Conservation (phyloP, 139 green algal genomes). For the Picochlorum sp. region DNA sequence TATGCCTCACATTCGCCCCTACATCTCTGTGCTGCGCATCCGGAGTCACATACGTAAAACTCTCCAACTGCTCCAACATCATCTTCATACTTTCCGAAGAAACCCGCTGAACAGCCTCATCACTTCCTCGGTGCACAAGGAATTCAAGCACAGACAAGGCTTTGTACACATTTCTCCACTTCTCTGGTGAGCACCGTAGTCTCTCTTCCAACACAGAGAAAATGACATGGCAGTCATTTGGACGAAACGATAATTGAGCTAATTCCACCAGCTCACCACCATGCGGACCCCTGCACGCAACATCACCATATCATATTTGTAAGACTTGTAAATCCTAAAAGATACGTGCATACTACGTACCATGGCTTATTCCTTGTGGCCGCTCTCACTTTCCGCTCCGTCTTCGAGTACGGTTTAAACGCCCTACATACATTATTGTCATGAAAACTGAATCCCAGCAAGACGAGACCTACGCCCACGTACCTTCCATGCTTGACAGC, state of each 20-base stretch:
- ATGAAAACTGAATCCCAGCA: background rate
- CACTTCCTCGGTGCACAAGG: conserved; percentile 42
- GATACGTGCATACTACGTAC: conserved; percentile 1
- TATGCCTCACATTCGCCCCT: conserved; percentile 79
- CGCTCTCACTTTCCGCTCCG: conserved; percentile 55
- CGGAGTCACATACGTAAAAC: conserved; percentile 58
- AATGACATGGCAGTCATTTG: conserved; percentile 47
- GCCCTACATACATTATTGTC: background rate
- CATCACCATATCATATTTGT: background rate
- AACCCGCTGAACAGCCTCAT: conserved; percentile 25
- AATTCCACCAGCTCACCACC: conserved; percentile 58
- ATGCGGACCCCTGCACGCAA: conserved; percentile 39
- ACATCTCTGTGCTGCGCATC: conserved; percentile 49
- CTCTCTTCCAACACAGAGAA: conserved; percentile 60
- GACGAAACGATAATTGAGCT: conserved; percentile 41
- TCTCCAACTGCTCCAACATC: conserved; percentile 33
- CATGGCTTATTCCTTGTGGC: conserved; percentile 69
- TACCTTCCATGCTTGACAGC: conserved; percentile 42
- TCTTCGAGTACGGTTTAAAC: conserved; percentile 45
- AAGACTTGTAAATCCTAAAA: background rate
- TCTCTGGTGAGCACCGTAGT: conserved; percentile 47
- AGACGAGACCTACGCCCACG: background rate
- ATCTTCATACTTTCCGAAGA: background rate
- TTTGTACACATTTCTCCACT: conserved; percentile 83
- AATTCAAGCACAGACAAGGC: conserved; percentile 81